Conservation (phyloP, 441 rosid genomes). For the Populus trichocarpa region DNA sequence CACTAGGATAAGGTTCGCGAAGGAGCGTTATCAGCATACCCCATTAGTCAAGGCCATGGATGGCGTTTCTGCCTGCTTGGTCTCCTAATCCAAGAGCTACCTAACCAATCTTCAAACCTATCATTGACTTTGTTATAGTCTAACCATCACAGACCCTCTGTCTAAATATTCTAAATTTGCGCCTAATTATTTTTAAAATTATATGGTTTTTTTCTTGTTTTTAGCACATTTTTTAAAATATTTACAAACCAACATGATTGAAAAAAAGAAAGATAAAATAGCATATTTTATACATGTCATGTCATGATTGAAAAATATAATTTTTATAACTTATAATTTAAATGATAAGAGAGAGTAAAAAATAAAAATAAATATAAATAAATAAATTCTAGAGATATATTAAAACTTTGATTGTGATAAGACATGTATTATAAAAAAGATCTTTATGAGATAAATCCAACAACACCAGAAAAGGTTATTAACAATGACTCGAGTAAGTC, state of each 20-base stretch:
- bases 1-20: not conserved
- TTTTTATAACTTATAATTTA: too few species aligned
- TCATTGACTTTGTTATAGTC: not conserved
- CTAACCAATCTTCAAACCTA: not conserved
- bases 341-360: too few species aligned
- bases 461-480: rapidly evolving
- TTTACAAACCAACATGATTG: too few species aligned
- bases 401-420: rapidly evolving
- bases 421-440: rapidly evolving
- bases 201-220: too few species aligned
- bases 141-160: not conserved
- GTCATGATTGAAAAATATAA: too few species aligned
- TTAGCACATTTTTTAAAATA: too few species aligned
- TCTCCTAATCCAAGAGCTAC: not conserved
- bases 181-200: not conserved
- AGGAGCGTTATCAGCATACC: not conserved
- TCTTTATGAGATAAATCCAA: rapidly evolving
- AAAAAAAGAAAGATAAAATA: too few species aligned
- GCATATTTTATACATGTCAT: too few species aligned
- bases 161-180: not conserved
- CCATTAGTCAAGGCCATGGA: not conserved
- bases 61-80: not conserved
- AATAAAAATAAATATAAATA: too few species aligned
- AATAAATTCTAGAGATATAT: too few species aligned
- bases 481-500: rapidly evolving